Evolutionary conservation across 768 basidiomycete genomes (phyloP), one percentile per base, ranked within the genome.

Genomic region (Mycena kentingensis): DNA sequence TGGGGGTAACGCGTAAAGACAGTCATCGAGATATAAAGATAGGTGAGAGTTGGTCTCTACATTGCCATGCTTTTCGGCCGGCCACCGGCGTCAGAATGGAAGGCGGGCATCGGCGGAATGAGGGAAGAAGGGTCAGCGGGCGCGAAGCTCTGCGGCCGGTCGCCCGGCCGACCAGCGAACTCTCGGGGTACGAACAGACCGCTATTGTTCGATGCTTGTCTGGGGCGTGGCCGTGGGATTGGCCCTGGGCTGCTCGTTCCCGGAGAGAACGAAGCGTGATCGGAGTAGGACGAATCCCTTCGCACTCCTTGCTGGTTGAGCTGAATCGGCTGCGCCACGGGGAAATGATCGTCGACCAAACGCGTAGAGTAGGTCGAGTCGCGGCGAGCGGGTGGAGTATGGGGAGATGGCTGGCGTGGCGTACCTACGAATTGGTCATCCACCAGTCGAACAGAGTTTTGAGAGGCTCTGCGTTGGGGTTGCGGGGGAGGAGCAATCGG

Each of bases 111-210:
- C 15, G 57, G 55, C 13, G 51, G 54, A 10, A 37, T 47, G 37
- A 57, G 57, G 19, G 43, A 25, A 15, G 47, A 51, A 2, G 49
- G 41, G 21, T 60, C 54, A 18, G 52, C 49, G 15, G 60, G 60
- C 22, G 64, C 64, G 32, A 64, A 58, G 46, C 64, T 65, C 38
- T 70, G 71, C 19, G 78, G 78, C 63, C 78, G 65, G 43, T 72
- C 70, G 25, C 67, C 72, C 1, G 58, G 58, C 21, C 26, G 58
- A 11, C 51, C 54, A 11, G 47, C 12, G 18, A 49, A 60, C 27
- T 49, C 38, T 27, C 58, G 58, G 27, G 58, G 51, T 7, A 55
- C 51, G 39, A 60, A 60, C 43, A 55, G 31, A 25, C 57, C 37
- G 41, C 49, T 54, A 39, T 48, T 54, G 38, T 46, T 53, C 29